Percentiles rank a stretch among this genome's conserved stretches.
Conservation (phyloP, 441 rosid genomes). For the Breynia disticha region DNA sequence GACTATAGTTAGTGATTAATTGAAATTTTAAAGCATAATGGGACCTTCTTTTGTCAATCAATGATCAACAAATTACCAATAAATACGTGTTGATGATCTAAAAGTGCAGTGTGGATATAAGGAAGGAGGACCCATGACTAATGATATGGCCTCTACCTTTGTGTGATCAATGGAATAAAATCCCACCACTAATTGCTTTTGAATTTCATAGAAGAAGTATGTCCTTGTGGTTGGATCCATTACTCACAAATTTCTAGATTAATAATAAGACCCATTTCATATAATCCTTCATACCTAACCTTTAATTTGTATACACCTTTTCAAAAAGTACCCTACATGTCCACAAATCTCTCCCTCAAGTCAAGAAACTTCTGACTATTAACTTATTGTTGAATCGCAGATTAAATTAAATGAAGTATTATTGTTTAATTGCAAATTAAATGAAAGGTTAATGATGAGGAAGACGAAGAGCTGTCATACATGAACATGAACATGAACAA, state of each 20-base stretch:
- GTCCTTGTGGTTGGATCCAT: no score
- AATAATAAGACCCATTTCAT: not conserved
- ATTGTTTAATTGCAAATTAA: not conserved
- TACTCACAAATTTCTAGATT: no score
- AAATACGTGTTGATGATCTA: not conserved
- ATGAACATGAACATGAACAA: not conserved
- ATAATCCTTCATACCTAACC: no score
- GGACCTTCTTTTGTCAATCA: not conserved
- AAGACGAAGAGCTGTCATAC: slow-evolving; percentile 5
- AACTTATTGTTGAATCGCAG: no score
- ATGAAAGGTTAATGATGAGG: not conserved
- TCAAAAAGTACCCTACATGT: not conserved
- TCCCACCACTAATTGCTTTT: not conserved
- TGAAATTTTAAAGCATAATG: not conserved
- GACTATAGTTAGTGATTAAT: not conserved
- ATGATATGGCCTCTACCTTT: no score
- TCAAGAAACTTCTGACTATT: not conserved
- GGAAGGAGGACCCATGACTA: not conserved
- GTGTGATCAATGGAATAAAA: not conserved
- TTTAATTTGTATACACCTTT: not conserved
- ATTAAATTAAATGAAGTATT: no score
- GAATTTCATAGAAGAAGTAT: not conserved
- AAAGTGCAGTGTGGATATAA: not conserved
- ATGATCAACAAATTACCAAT: not conserved
- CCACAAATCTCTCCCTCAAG: not conserved